Percentiles rank a stretch among this genome's conserved stretches.
Evolutionary conservation across 169 alveolate genomes (phyloP).

Genomic region (Plasmodium vivax): DNA sequence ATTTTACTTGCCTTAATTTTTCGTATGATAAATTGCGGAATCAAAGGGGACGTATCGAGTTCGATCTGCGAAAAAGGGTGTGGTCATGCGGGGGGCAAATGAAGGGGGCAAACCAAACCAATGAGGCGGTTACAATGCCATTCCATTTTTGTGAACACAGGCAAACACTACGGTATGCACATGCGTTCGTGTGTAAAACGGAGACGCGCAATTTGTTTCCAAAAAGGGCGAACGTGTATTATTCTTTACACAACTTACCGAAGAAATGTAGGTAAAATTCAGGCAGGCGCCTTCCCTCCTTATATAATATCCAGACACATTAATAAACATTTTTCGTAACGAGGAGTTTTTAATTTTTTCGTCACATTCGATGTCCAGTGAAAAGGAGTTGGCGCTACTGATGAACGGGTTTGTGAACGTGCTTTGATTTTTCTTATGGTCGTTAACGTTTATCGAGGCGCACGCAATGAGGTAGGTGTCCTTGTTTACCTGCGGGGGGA

Average conservation of each 20-base stretch:
- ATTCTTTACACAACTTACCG: slow-evolving; percentile 16
- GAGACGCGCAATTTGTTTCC: not conserved
- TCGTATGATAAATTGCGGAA: slow-evolving; percentile 47
- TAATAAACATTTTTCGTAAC: slow-evolving; percentile 39
- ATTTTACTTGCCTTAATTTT: slow-evolving; percentile 37
- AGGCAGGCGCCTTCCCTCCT: not conserved
- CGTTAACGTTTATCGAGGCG: slow-evolving; percentile 41
- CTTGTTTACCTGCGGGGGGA: slow-evolving; percentile 2
- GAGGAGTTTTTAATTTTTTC: slow-evolving; percentile 23
- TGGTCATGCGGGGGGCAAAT: not conserved
- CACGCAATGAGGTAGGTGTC: slow-evolving; percentile 19
- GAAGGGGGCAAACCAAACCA: not conserved
- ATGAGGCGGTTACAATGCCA: not conserved
- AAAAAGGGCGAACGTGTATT: not conserved
- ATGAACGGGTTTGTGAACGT: slow-evolving; percentile 21
- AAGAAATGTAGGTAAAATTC: slow-evolving; percentile 33
- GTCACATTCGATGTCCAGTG: slow-evolving; percentile 46
- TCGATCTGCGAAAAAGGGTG: slow-evolving; percentile 9
- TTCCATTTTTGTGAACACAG: not conserved
- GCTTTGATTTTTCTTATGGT: slow-evolving; percentile 17
- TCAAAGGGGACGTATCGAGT: slow-evolving; percentile 32
- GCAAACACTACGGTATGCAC: not conserved
- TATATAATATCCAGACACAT: slow-evolving; percentile 32
- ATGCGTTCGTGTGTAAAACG: not conserved
- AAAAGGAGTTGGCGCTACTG: slow-evolving; percentile 15